Conservation (phyloP, 1,139 yeast genomes). For the Saccharomyces hybrid region DNA sequence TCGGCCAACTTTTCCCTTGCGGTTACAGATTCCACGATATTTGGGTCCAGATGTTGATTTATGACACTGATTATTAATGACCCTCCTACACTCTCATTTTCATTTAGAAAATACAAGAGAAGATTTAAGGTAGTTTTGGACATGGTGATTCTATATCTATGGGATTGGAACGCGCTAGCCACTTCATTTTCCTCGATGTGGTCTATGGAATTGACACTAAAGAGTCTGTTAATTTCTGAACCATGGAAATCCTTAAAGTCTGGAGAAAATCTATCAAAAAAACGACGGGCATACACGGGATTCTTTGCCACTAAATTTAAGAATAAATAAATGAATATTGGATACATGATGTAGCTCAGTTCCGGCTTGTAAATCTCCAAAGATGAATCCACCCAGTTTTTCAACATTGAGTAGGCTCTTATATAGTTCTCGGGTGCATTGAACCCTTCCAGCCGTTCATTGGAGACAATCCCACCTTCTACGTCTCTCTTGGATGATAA, state of each 20-base stretch:
- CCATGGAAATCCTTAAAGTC: slow-evolving; percentile 77
- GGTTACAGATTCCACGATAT: slow-evolving; percentile 34
- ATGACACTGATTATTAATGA: slow-evolving; percentile 76
- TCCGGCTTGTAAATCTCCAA: slow-evolving; percentile 90
- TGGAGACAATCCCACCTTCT: slow-evolving; percentile 34
- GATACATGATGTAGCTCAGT: slow-evolving; percentile 72
- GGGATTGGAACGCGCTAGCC: slow-evolving; percentile 63
- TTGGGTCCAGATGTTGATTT: slow-evolving; percentile 76
- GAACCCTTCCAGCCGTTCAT: slow-evolving; percentile 18
- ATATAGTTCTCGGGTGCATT: slow-evolving; percentile 63
- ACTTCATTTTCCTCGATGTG: slow-evolving; percentile 78
- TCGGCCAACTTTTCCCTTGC: slow-evolving; percentile 29
- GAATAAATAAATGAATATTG: slow-evolving; percentile 83
- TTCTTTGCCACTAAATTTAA: slow-evolving; percentile 67
- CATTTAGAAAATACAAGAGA: slow-evolving; percentile 78
- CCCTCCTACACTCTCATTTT: slow-evolving; percentile 89
- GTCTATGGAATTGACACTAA: slow-evolving; percentile 68
- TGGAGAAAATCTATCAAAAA: slow-evolving; percentile 63
- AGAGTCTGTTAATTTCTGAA: slow-evolving; percentile 61
- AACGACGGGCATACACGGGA: slow-evolving; percentile 56
- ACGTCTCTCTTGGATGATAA: slow-evolving; percentile 35
- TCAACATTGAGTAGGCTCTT: slow-evolving; percentile 70
- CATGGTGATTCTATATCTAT: slow-evolving; percentile 67
- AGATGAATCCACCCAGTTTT: slow-evolving; percentile 87
- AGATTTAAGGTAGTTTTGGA: slow-evolving; percentile 82